A percentile compares a stretch with the other conserved stretches of the same genome.
Conservation (phyloP, 2,329 filamentous ascomycete species). For the Fusarium sp. region DNA sequence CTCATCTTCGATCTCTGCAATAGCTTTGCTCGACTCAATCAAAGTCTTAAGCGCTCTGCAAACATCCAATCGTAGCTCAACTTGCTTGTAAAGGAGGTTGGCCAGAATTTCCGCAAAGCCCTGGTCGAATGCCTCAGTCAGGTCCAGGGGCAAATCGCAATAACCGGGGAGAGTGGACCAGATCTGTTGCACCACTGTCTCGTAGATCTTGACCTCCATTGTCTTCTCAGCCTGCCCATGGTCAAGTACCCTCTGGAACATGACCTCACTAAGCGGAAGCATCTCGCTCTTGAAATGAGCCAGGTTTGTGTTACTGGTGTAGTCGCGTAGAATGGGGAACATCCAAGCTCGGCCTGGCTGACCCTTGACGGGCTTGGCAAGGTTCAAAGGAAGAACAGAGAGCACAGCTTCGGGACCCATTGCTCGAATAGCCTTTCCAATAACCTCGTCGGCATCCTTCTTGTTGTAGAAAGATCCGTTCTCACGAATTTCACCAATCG, state of each 20-base stretch:
- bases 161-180: constrained; percentile 96
- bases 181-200: constrained; percentile 94
- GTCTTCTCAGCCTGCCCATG: constrained; percentile 89
- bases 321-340: constrained; percentile 90
- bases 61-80: constrained; percentile 87
- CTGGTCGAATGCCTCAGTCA: constrained; percentile 85
- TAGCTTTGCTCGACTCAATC: constrained; percentile 91
- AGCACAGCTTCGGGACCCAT: constrained; percentile 93
- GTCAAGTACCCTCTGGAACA: constrained; percentile 91
- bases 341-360: constrained; percentile 94
- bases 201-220: constrained; percentile 97
- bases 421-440: constrained; percentile 88
- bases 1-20: constrained; percentile 77
- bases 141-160: constrained; percentile 90
- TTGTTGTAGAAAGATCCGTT: constrained; percentile 93
- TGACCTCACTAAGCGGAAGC: constrained; percentile 88
- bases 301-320: constrained; percentile 89
- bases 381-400: constrained; percentile 86
- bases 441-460: constrained; percentile 92
- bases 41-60: constrained; percentile 89
- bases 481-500: constrained; percentile 87
- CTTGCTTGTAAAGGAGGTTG: constrained; percentile 93
- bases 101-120: constrained; percentile 90
- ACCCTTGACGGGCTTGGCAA: constrained; percentile 81
- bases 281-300: constrained; percentile 89